Base-by-base conservation (phyloP, 2,329 filamentous ascomycete species). In the Emmonsiellopsis sp. region DNA sequence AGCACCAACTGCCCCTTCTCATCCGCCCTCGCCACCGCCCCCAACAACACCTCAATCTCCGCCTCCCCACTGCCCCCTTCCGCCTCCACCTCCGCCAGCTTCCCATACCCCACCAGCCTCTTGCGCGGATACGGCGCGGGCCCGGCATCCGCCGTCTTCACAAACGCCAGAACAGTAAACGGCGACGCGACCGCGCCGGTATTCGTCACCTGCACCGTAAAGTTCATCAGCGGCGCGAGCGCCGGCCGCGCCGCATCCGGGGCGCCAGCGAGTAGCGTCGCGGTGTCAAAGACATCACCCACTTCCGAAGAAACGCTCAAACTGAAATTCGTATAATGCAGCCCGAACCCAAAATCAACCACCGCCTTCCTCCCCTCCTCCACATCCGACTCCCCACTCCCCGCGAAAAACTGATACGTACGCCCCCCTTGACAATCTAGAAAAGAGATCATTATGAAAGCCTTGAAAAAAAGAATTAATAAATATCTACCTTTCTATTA, bases 301-400 rank as follows among this genome's bases (percentile, higher is more conserved):
- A 5, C 21, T 27, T 27, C 21, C 3, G 21, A 5, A 27, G 21
- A 27, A 42, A 55, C 56, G 11, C 47, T 55, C 21, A 57, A 51
- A 10, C 60, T 53, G 58, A 72, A 71, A 32, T 61, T 66, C 11
- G 69, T 72, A 57, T 72, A 72, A 57, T 71, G 68, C 39, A 73
- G 54, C 0, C 69, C 70, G 50, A 64, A 67, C 6, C 70, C 70
- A 56, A 71, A 73, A 2, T 64, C 62, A 7, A 69, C 49, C 4
- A 71, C 66, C 1, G 62, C 53, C 8, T 67, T 53, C 3, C 5
- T 27, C 17, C 17, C 17, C 17, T 17, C 17, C 3, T 27, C 21
- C 21, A 5, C 21, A 27, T 27, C 21, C 21, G 17, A 17, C 17
- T 27, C 21, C 21, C 21, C 21, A 27, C 21, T 27, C n/a, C 62